Conservation (phyloP, 257 asterid species). For the Gardenia jasminoides region DNA sequence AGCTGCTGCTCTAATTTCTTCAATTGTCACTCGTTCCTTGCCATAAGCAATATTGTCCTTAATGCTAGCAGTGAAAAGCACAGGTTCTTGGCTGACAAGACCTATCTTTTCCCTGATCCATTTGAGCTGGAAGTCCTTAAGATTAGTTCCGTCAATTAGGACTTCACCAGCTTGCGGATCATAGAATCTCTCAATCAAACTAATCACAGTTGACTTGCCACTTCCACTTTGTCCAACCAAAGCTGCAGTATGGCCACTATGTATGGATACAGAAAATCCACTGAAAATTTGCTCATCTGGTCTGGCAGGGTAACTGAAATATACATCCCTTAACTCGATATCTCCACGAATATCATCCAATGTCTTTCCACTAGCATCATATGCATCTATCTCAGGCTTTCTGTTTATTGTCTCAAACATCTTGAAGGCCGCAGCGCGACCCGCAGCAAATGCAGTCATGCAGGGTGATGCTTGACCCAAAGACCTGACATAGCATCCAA, state of each 20-base stretch:
- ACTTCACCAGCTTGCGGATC: constrained; percentile 79
- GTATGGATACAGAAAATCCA: constrained; percentile 60
- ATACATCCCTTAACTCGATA: constrained; percentile 57
- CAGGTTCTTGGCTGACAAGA: constrained; percentile 90
- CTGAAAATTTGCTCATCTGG: constrained; percentile 64
- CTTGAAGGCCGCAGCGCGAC: constrained; percentile 83
- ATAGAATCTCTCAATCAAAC: constrained; percentile 74
- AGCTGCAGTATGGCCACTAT: constrained; percentile 73
- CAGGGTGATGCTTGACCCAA: constrained; percentile 86
- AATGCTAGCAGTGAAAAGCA: constrained; percentile 61
- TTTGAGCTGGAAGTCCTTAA: constrained; percentile 73
- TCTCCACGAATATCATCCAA: constrained; percentile 60
- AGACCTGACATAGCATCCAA: constrained; percentile 47
- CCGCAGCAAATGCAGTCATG: constrained; percentile 72
- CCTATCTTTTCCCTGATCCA: constrained; percentile 87
- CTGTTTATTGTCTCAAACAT: constrained; percentile 75
- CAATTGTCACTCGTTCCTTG: constrained; percentile 60
- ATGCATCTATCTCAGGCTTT: constrained; percentile 72
- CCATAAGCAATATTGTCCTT: constrained; percentile 83
- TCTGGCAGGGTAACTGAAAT: constrained; percentile 76
- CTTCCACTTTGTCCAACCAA: constrained; percentile 93
- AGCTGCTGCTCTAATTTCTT: constrained; percentile 60
- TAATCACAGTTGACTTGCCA: constrained; percentile 80
- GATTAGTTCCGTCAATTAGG: constrained; percentile 60
- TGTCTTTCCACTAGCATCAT: constrained; percentile 52